Evolutionary conservation across 2,329 filamentous ascomycete species (phyloP).

Genomic region (Aspergillus nomiae): DNA sequence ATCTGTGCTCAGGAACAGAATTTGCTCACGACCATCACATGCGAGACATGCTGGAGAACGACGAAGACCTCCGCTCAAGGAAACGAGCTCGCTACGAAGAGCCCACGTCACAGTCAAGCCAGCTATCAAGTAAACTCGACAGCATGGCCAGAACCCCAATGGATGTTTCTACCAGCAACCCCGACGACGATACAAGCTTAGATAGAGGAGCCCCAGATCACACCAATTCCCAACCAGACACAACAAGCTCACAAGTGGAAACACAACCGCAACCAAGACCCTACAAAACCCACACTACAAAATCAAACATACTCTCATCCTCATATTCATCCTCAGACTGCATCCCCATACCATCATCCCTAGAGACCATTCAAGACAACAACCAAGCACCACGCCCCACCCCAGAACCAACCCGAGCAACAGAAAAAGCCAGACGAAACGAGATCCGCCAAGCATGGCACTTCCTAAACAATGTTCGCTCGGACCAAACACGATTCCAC

Average conservation of each 20-base stretch:
- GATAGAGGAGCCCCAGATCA: neutral
- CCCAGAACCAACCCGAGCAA: conserved; percentile 5
- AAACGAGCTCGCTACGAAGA: conserved; percentile 24
- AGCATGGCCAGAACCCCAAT: neutral
- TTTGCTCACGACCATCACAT: conserved; percentile 71
- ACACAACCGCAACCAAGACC: neutral
- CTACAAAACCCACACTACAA: neutral
- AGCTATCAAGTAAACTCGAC: conserved; percentile 19
- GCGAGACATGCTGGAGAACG: conserved; percentile 38
- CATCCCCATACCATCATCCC: conserved; percentile 9
- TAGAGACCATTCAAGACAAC: conserved; percentile 12
- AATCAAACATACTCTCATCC: neutral
- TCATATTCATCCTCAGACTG: conserved; percentile 4
- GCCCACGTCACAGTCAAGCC: conserved; percentile 23
- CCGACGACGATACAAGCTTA: neutral
- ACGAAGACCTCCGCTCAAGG: conserved; percentile 20
- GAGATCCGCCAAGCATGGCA: conserved; percentile 29
- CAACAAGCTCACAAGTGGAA: neutral
- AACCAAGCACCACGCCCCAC: conserved; percentile 6
- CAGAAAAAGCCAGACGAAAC: conserved; percentile 21
- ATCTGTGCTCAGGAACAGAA: conserved; percentile 60
- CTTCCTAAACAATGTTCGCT: conserved; percentile 24
- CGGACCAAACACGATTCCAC: conserved; percentile 22
- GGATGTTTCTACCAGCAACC: neutral
- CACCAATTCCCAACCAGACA: neutral